Percentiles rank a stretch among this genome's conserved stretches.
phyloP scores from a whole-genome alignment of 371 early-diverging fungal species.

The Mucor lusitanicus region DNA sequence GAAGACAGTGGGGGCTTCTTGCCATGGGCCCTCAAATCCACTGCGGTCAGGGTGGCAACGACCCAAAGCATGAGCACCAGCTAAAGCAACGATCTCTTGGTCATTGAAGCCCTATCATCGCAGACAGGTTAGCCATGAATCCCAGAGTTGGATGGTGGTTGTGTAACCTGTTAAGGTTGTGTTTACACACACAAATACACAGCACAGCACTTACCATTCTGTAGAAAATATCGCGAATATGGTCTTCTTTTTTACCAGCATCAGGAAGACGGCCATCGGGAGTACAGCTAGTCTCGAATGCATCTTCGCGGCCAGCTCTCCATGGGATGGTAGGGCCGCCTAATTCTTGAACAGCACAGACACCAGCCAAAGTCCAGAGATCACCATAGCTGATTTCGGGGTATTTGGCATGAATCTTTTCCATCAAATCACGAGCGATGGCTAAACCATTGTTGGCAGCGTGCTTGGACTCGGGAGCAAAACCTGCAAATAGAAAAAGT shows the following conservation, averaged over 20 bases:
- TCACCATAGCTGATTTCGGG: conserved; percentile 89
- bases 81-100: conserved; percentile 80
- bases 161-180: not conserved
- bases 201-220: conserved; percentile 68
- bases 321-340: conserved; percentile 88
- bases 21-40: conserved; percentile 91
- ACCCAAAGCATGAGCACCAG: conserved; percentile 87
- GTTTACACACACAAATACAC: not conserved
- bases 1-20: conserved; percentile 81
- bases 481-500: conserved; percentile 35
- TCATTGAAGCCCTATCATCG: conserved; percentile 63
- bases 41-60: conserved; percentile 82
- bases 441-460: conserved; percentile 90
- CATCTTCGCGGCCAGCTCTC: conserved; percentile 86
- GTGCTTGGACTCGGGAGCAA: conserved; percentile 70
- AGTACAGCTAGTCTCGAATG: conserved; percentile 50
- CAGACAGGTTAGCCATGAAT: not conserved
- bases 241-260: conserved; percentile 73
- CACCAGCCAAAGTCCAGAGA: conserved; percentile 94
- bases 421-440: conserved; percentile 79
- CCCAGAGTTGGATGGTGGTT: not conserved
- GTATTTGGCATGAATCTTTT: conserved; percentile 83
- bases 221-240: conserved; percentile 85
- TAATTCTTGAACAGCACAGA: conserved; percentile 87
- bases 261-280: conserved; percentile 95